A percentile compares a stretch with the other conserved stretches of the same genome.
phyloP scores from a whole-genome alignment of 129 eudicot species.

The Ambrosia trifida region DNA sequence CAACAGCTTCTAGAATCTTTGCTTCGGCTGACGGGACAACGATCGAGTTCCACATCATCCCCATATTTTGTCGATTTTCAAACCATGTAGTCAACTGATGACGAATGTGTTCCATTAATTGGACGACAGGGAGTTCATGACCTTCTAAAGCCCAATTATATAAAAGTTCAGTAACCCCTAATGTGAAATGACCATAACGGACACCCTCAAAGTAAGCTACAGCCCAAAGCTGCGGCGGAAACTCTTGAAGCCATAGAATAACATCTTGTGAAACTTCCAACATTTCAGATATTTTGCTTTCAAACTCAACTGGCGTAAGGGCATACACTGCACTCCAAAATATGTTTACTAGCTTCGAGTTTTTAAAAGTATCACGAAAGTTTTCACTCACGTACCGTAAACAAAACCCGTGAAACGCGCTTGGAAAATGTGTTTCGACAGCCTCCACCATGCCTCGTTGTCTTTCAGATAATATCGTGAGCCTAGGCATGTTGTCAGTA shows the following conservation, averaged over 20 bases:
- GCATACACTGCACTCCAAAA: constrained; percentile 99
- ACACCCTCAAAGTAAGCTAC: constrained; percentile 99
- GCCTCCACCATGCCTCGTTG: constrained; percentile 85
- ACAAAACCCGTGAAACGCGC: constrained; percentile 90
- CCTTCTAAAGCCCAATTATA: constrained; percentile 94
- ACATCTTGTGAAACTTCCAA: constrained; percentile 74
- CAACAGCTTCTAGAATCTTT: constrained; percentile 72
- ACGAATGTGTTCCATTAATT: constrained; percentile 93
- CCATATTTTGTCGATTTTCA: constrained; percentile 53
- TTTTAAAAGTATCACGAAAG: constrained; percentile 92
- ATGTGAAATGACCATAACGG: constrained; percentile 87
- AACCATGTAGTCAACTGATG: constrained; percentile 72
- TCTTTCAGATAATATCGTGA: constrained; percentile 87
- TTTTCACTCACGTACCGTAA: constrained; percentile 81
- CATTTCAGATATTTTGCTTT: constrained; percentile 84
- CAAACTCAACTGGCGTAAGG: constrained; percentile 80
- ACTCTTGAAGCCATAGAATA: constrained; percentile 69
- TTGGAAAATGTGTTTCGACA: constrained; percentile 89
- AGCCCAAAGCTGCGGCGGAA: constrained; percentile 89
- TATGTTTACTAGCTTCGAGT: constrained; percentile 83
- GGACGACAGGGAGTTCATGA: constrained; percentile 91
- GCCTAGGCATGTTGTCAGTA: constrained; percentile 91
- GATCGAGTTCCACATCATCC: constrained; percentile 69
- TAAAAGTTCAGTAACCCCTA: constrained; percentile 66
- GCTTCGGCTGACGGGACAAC: constrained; percentile 96